Percentiles rank a stretch among this genome's conserved stretches.
phyloP scores from a whole-genome alignment of 2,329 filamentous ascomycete genomes.

The Calycina marina region DNA sequence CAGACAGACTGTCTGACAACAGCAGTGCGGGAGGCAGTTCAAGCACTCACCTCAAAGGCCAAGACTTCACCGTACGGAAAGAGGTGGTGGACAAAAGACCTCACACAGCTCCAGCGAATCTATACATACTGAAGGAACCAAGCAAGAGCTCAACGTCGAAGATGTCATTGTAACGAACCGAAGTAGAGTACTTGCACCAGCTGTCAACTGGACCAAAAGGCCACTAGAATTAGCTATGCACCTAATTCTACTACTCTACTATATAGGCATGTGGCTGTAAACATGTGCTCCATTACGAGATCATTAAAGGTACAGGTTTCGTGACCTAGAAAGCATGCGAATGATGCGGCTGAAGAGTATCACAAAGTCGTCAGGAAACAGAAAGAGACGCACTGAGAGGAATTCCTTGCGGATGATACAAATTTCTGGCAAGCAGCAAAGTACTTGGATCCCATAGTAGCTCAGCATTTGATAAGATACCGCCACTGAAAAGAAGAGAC shows the following conservation, averaged over 20 bases:
- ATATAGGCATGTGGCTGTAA: too few relatives aligned
- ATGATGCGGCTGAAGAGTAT: background rate
- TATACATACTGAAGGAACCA: conserved; percentile 20
- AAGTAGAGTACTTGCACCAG: too few relatives aligned
- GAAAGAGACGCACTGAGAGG: conserved; percentile 18
- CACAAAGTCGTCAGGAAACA: conserved; percentile 3
- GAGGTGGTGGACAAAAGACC: conserved; percentile 20
- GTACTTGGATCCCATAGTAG: conserved; percentile 2
- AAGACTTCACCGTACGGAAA: conserved; percentile 19
- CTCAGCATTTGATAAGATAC: conserved; percentile 2
- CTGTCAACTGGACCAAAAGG: too few relatives aligned
- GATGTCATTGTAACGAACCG: conserved; percentile 6
- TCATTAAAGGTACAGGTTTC: too few relatives aligned
- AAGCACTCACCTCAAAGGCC: conserved; percentile 13
- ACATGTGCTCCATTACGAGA: too few relatives aligned
- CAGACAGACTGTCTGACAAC: conserved; percentile 7
- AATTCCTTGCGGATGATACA: conserved; percentile 18
- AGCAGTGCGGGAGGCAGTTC: conserved; percentile 5
- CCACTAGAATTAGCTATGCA: too few relatives aligned
- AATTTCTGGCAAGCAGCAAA: conserved; percentile 15
- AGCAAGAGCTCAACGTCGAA: conserved; percentile 12
- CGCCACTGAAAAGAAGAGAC: conserved; percentile 1
- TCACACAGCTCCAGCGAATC: conserved; percentile 18
- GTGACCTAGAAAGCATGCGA: background rate
- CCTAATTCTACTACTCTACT: too few relatives aligned